Conservation (phyloP, 106 monocot genomes). For the Dendrobium nobile region DNA sequence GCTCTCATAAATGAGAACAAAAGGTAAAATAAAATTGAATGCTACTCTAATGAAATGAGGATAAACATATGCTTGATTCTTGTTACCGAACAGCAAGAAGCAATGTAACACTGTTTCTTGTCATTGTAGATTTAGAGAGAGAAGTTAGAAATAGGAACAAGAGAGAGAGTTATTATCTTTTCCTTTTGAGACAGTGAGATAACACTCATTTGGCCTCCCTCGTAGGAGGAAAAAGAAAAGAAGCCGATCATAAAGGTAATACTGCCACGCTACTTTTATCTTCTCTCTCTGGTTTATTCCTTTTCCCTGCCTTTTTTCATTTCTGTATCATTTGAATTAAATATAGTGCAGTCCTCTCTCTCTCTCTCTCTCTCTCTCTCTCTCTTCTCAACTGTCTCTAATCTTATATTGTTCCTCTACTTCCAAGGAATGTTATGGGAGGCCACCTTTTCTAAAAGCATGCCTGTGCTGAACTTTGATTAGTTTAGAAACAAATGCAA, state of each 20-base stretch:
- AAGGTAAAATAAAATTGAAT: neutral
- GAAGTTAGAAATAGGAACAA: neutral
- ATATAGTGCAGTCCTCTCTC: neutral
- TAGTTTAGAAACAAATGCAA: neutral
- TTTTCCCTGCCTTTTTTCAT: neutral
- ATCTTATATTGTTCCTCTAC: neutral
- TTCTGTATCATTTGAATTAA: neutral
- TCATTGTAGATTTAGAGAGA: neutral
- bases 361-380: neutral
- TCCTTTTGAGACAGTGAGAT: constrained; percentile 2
- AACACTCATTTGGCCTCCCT: neutral
- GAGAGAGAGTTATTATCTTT: neutral
- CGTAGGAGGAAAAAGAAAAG: neutral
- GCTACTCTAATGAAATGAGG: neutral
- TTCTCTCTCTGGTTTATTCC: neutral
- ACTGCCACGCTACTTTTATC: constrained; percentile 1
- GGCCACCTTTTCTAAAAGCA: constrained; percentile 1
- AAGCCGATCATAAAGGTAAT: neutral
- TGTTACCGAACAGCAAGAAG: neutral
- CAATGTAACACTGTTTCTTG: neutral
- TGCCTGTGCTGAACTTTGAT: constrained; percentile 6
- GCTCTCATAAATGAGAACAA: too few relatives aligned
- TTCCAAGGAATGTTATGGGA: constrained; percentile 6
- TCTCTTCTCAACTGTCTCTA: neutral
- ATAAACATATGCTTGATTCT: neutral